Conservation (phyloP, 331 rosid genomes). For the Rosa hybrid region DNA sequence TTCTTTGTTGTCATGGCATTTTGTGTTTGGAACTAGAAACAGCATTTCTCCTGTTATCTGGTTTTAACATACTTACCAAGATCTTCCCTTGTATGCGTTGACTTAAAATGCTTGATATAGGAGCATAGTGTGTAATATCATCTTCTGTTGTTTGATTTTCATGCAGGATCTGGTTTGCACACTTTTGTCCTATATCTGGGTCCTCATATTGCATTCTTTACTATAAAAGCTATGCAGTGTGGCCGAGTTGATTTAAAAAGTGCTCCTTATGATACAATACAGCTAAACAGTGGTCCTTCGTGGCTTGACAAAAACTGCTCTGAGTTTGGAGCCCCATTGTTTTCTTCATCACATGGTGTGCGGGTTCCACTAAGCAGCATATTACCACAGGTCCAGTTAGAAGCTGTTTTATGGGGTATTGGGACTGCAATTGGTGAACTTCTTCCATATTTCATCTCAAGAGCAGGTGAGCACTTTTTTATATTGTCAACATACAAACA, state of each 20-base stretch:
- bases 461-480: conserved; percentile 69
- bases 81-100: neutral
- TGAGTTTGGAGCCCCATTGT: conserved; percentile 81
- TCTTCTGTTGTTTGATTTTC: conserved; percentile 26
- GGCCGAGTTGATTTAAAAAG: conserved; percentile 94
- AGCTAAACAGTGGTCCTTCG: conserved; percentile 78
- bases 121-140: conserved; percentile 12
- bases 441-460: conserved; percentile 98
- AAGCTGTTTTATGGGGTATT: conserved; percentile 92
- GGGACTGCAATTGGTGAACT: conserved; percentile 99
- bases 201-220: conserved; percentile 92
- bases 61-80: conserved; percentile 6
- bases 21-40: conserved; percentile 17
- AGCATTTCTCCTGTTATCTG: conserved; percentile 5
- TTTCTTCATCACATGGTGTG: conserved; percentile 54
- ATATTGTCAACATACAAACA: neutral
- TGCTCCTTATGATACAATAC: conserved; percentile 93
- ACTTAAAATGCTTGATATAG: neutral
- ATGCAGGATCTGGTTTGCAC: conserved; percentile 97
- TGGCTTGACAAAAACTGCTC: conserved; percentile 96
- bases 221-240: conserved; percentile 90
- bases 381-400: conserved; percentile 85
- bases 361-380: conserved; percentile 86
- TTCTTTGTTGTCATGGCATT: conserved; percentile 9
- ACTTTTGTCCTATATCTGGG: conserved; percentile 97